These are phyloP conservation scores for Plasmodium gaboni DNA, from an alignment of 169 alveolate species.

Conservation along the genomic window DNA sequence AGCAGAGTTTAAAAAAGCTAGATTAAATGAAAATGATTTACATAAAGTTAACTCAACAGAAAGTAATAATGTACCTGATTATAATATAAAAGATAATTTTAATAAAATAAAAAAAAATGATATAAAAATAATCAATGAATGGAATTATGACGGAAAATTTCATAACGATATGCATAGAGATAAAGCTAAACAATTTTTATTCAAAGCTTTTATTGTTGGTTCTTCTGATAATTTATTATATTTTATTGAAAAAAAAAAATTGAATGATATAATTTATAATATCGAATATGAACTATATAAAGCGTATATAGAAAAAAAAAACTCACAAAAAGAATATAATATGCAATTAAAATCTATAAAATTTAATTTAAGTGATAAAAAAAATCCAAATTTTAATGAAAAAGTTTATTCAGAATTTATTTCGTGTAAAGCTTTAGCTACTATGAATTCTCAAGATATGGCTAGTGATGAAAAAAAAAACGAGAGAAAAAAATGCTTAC, in stretches of 20 bases:
- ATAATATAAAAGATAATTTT: too few relatives aligned
- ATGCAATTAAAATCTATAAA: conserved; percentile 91
- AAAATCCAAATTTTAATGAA: conserved; percentile 91
- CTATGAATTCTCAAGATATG: conserved; percentile 95
- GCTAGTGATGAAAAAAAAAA: conserved; percentile 93
- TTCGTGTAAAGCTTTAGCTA: conserved; percentile 87
- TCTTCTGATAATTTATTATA: conserved; percentile 48
- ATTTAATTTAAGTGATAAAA: conserved; percentile 92
- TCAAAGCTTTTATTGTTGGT: conserved; percentile 77
- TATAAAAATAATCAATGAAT: conserved; percentile 20
- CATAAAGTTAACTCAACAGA: too few relatives aligned
- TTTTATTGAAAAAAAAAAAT: conserved; percentile 77
- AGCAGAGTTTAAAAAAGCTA: too few relatives aligned
- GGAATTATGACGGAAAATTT: conserved; percentile 64
- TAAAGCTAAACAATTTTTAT: conserved; percentile 79
- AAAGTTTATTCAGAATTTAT: conserved; percentile 89
- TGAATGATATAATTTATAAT: conserved; percentile 83
- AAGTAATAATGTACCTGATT: too few relatives aligned
- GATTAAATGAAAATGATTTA: too few relatives aligned
- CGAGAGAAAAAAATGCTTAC: conserved; percentile 86
- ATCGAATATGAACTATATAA: conserved; percentile 83
- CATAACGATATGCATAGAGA: conserved; percentile 74
- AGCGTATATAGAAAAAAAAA: conserved; percentile 76
- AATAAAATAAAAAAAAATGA: neutral
- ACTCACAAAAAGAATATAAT: conserved; percentile 84